Conservation (phyloP, 768 basidiomycete genomes). For the Porphyrellus cyaneotinctus region DNA sequence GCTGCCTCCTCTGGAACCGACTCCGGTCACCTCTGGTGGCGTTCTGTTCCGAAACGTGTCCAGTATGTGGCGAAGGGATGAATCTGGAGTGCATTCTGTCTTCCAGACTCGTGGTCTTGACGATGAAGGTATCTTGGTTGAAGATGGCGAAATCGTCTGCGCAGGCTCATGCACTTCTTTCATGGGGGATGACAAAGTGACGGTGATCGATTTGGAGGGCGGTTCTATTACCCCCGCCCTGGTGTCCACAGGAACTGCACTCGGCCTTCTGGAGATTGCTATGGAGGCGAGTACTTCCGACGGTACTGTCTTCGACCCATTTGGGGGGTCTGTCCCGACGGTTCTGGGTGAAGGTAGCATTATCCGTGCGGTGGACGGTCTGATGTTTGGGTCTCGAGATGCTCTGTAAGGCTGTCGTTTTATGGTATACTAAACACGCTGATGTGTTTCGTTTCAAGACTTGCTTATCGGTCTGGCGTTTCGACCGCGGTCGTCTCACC, state of each 20-base stretch:
- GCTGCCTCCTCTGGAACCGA: conserved; percentile 58
- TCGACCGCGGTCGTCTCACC: conserved; percentile 67
- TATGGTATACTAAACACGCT: not conserved
- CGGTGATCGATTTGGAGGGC: conserved; percentile 50
- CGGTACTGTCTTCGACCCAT: conserved; percentile 53
- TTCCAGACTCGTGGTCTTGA: conserved; percentile 12
- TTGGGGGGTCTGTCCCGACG: conserved; percentile 29
- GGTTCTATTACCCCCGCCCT: conserved; percentile 62
- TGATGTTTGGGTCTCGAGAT: conserved; percentile 52
- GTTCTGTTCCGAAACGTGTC: conserved; percentile 56
- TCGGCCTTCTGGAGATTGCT: conserved; percentile 69
- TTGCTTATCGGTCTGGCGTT: conserved; percentile 73
- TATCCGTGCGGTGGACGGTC: conserved; percentile 60
- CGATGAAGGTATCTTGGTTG: conserved; percentile 36
- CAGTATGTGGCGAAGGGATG: conserved; percentile 30
- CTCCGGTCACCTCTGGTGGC: conserved; percentile 26
- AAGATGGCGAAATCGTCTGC: conserved; percentile 53
- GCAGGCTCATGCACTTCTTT: conserved; percentile 25
- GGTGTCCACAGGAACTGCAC: conserved; percentile 54
- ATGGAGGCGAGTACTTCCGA: conserved; percentile 65
- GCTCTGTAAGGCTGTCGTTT: conserved; percentile 36
- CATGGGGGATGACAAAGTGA: conserved; percentile 5
- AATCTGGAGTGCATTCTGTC: conserved; percentile 18
- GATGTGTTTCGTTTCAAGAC: conserved; percentile 34
- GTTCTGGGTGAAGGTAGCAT: conserved; percentile 39